These are phyloP conservation scores for Neocallimastix lanati DNA, from an alignment of 192 early-diverging fungal species.

Conservation along the genomic window DNA sequence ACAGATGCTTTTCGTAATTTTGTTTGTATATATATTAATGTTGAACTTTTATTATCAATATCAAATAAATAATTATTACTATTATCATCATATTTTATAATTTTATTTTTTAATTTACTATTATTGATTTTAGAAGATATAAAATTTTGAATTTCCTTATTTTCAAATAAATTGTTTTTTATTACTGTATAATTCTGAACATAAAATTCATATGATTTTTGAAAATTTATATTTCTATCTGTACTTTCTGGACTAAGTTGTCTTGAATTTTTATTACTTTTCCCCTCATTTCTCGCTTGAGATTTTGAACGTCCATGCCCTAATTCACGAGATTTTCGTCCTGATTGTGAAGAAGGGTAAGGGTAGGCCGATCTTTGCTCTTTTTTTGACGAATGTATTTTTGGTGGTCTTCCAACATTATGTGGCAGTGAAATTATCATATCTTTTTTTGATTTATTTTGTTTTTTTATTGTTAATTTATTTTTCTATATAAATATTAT, in stretches of 20 bases:
- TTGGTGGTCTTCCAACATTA: conserved; percentile 1
- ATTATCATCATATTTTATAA: not conserved
- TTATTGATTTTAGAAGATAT: not conserved
- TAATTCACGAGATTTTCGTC: not conserved
- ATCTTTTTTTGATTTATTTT: not conserved
- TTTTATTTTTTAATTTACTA: not conserved
- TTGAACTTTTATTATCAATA: not conserved
- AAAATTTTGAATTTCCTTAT: not conserved
- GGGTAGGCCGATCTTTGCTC: not conserved
- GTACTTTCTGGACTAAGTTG: conserved; percentile 14
- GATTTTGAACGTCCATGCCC: not conserved
- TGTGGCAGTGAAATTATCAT: conserved; percentile 1
- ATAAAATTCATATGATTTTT: not conserved
- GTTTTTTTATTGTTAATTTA: conserved; percentile 6
- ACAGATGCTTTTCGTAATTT: conserved; percentile 6
- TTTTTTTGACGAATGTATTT: conserved; percentile 6
- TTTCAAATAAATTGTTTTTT: not conserved
- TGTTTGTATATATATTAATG: conserved; percentile 4
- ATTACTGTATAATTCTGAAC: not conserved
- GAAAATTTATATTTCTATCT: conserved; percentile 8
- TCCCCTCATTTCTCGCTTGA: not conserved
- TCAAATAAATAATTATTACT: not conserved
- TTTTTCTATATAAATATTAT: not conserved
- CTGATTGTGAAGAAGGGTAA: not conserved
- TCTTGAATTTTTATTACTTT: not conserved